Evolutionary conservation across 2,329 filamentous ascomycete species (phyloP).

Genomic region (Thermoascus crustaceus): DNA sequence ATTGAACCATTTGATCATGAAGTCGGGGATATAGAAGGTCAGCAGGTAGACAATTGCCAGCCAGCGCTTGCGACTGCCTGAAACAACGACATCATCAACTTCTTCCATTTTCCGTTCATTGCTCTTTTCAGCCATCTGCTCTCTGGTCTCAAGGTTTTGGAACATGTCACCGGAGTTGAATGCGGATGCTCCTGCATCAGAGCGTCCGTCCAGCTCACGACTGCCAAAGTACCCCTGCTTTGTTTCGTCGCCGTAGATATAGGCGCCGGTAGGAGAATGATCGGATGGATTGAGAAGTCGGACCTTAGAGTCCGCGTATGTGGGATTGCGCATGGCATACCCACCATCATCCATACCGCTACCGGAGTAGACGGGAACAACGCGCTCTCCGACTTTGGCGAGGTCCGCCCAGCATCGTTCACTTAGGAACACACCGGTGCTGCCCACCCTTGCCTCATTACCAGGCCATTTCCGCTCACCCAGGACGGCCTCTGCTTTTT

Average conservation of each 20-base stretch:
- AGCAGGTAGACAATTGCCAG: conserved; percentile 72
- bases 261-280: conserved; percentile 48
- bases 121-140: conserved; percentile 90
- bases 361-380: conserved; percentile 51
- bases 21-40: conserved; percentile 83
- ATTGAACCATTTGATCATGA: conserved; percentile 66
- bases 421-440: conserved; percentile 90
- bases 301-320: conserved; percentile 44
- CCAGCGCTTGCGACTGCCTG: conserved; percentile 81
- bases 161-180: conserved; percentile 96
- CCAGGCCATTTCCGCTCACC: conserved; percentile 87
- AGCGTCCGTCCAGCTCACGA: conserved; percentile 72
- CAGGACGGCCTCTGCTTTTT: conserved; percentile 84
- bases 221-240: conserved; percentile 71
- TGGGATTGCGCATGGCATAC: conserved; percentile 40
- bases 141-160: conserved; percentile 85
- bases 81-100: conserved; percentile 74
- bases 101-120: conserved; percentile 86
- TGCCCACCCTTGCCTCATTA: conserved; percentile 84
- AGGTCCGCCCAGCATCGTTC: conserved; percentile 94
- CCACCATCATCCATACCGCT: conserved; percentile 48
- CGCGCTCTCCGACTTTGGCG: conserved; percentile 60
- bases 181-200: conserved; percentile 85
- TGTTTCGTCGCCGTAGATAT: conserved; percentile 65
- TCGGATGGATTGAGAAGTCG: conserved; percentile 44